Base-by-base conservation (phyloP, 306 rosid genomes). In the Vachellia collinsii region DNA sequence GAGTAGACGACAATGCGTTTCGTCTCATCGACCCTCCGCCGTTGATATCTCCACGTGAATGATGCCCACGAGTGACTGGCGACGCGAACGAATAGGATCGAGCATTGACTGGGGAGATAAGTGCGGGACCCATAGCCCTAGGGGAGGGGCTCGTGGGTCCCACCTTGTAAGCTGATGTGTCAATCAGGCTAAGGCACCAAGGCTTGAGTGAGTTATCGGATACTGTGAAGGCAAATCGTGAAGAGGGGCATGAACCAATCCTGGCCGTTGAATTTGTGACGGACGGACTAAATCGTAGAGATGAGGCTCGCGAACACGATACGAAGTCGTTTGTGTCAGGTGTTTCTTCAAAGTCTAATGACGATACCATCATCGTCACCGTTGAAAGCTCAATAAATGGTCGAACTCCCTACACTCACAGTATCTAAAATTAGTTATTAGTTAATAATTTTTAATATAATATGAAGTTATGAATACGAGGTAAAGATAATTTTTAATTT, bases 221-320 rank as follows among this genome's bases (percentile, higher is more conserved):
- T 10, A 90, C 98, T 3, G 98, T 93, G 87, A 93, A 93, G 46
- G 98, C 83, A 80, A 93, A 93, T 19, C 98, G 93, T 0, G 95
- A 89, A 14, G 95, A 89, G 0, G 95, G 83, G 65, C 88, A 91
- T 1, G 93, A 80, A 38, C 93, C 91, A 14, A 87, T 75, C 85
- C 76, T 91, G 39, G 88, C 84, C 73, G 90, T 82, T 19, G 94
- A 74, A 20, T 81, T 72, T 8, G 80, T 47, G 0, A 84, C 78
- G 19, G 92, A 74, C 0, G 83, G 83, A 36, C 86, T 88, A 36
- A 82, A 91, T 69, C 96, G 87, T 42, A 91, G 84, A 58, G 96
- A 89, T 22, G 92, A 79, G 76, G 86, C 84, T 70, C 92, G 87
- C 0, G 92, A 88, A 48, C 88, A 88, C 13, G 85, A 62, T 2